Conservation (phyloP, 192 early-diverging fungal species). For the Anaeromyces robustus region DNA sequence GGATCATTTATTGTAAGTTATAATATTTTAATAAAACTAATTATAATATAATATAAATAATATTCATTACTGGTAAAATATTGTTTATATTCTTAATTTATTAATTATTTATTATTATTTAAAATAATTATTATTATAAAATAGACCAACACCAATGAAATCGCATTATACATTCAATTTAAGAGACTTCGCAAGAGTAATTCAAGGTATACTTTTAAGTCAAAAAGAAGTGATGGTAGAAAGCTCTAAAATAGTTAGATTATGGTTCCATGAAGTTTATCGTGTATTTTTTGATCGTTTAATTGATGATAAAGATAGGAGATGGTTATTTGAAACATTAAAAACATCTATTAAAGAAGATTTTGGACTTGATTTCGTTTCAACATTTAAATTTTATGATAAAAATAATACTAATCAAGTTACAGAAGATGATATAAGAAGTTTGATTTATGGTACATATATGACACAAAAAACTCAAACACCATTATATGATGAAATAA, state of each 20-base stretch:
- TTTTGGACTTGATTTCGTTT: conserved; percentile 27
- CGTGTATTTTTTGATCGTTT: conserved; percentile 41
- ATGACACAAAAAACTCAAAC: conserved; percentile 27
- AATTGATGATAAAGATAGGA: conserved; percentile 33
- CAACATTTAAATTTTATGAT: conserved; percentile 29
- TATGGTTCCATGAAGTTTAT: conserved; percentile 44
- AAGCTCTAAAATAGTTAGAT: conserved; percentile 24
- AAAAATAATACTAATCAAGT: conserved; percentile 19
- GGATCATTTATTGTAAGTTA: conserved; percentile 19
- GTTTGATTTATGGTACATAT: conserved; percentile 38
- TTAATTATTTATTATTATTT: too few species aligned
- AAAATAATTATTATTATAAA: too few species aligned
- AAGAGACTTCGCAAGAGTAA: conserved; percentile 36
- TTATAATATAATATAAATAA: too few species aligned
- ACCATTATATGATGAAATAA: conserved; percentile 32
- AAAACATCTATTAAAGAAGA: conserved; percentile 19
- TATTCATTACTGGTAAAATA: too few species aligned
- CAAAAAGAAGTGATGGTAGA: conserved; percentile 18
- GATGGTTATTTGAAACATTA: conserved; percentile 27
- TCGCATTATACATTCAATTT: conserved; percentile 51
- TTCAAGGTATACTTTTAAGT: conserved; percentile 33
- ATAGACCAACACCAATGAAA: conserved; percentile 30
- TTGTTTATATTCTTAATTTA: too few species aligned
- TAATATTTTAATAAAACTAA: too few species aligned
- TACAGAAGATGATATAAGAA: conserved; percentile 30